A percentile compares a stretch with the other conserved stretches of the same genome.
These are phyloP conservation scores for Aspergillus affinis DNA, from an alignment of 495 filamentous ascomycete genomes.

Conservation along the genomic window DNA sequence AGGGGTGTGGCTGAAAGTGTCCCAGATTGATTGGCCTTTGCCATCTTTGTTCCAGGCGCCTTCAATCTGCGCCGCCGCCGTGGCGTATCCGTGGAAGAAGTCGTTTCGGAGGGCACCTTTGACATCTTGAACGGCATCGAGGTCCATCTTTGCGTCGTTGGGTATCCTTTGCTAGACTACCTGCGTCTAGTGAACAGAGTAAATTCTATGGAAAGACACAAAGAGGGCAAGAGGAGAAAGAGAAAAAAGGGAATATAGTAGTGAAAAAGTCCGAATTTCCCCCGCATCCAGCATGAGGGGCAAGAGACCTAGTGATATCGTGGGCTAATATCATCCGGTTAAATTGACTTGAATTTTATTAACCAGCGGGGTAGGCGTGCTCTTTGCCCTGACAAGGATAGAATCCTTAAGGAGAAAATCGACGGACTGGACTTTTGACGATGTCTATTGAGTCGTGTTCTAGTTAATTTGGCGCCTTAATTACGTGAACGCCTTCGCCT, in stretches of 20 bases:
- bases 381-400: background rate
- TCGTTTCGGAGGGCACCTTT: conserved; percentile 30
- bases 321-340: background rate
- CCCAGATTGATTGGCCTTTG: conserved; percentile 70
- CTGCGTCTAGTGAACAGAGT: background rate
- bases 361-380: background rate
- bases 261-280: background rate
- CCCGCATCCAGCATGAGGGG: background rate
- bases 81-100: conserved; percentile 40
- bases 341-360: background rate
- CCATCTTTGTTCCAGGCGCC: conserved; percentile 65
- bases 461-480: background rate
- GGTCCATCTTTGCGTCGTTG: conserved; percentile 27
- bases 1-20: conserved; percentile 65
- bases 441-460: background rate
- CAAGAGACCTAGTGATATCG: background rate
- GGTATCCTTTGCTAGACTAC: background rate
- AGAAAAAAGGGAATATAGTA: background rate
- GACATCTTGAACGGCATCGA: conserved; percentile 32
- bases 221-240: too few species aligned
- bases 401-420: background rate
- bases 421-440: background rate
- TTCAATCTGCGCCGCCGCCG: conserved; percentile 61
- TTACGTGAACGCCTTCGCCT: background rate
- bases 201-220: background rate